phyloP scores from a whole-genome alignment of 345 rosid genomes.

The Anacardium occidentale region DNA sequence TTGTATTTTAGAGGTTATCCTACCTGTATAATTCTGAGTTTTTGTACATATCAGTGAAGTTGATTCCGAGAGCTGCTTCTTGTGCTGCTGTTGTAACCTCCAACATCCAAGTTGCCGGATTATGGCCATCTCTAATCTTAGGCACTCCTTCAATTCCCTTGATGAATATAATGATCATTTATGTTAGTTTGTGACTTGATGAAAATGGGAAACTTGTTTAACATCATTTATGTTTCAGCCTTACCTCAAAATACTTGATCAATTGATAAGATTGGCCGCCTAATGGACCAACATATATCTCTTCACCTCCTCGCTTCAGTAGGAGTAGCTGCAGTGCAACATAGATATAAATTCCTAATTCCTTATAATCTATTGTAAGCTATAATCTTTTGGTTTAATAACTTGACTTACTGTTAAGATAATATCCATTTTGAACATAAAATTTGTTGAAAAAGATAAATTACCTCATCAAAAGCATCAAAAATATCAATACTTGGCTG shows the following conservation, averaged over 20 bases:
- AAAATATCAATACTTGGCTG: conserved; percentile 74
- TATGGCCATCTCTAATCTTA: conserved; percentile 57
- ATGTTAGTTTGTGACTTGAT: background rate
- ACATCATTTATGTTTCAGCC: conserved; percentile 4
- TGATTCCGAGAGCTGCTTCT: conserved; percentile 43
- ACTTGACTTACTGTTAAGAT: too few relatives aligned
- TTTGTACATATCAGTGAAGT: conserved; percentile 45
- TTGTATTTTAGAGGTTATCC: background rate
- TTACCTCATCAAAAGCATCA: conserved; percentile 73
- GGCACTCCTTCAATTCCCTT: conserved; percentile 53
- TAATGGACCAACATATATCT: conserved; percentile 58
- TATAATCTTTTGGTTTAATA: too few relatives aligned
- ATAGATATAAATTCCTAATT: background rate
- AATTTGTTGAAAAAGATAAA: background rate
- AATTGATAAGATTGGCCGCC: conserved; percentile 54
- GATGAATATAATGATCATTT: background rate
- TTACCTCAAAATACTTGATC: conserved; percentile 62
- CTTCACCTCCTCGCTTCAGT: conserved; percentile 59
- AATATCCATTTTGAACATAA: too few relatives aligned
- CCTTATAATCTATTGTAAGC: background rate
- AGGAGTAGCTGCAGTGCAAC: conserved; percentile 37
- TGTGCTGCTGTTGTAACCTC: conserved; percentile 52
- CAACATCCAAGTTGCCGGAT: conserved; percentile 82
- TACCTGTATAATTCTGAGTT: conserved; percentile 54
- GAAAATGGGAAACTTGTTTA: background rate